Base-by-base conservation (phyloP, 2,329 filamentous ascomycete species). In the Xylaria sp. region DNA sequence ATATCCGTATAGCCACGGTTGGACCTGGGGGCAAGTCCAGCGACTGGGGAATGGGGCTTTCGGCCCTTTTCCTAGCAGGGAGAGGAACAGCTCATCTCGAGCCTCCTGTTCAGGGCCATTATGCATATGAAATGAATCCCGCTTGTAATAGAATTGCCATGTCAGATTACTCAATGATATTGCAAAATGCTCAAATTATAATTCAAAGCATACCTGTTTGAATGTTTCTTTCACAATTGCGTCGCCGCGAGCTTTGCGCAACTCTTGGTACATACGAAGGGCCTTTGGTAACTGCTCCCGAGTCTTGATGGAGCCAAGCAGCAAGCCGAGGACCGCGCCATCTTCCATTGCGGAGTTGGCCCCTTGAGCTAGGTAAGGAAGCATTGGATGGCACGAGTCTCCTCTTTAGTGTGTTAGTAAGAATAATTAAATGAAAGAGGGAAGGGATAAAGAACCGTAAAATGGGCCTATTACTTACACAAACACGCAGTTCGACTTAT, bases 271-370 rank as follows among this genome's bases (percentile, higher is more conserved):
- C 66, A 84, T 73, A 31, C 73, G 74, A 20, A 85, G 75, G 0
- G 80, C 83, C n/a, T 81, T 79, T 0, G 82, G 82, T 1, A 89
- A 67, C 33, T 86, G 82, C 0, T 83, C 80, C 56, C 81, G 84
- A 0, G 77, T 78, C 41, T 81, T 78, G 10, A 90, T 80, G 2
- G 84, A 81, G 0, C 85, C 84, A 0, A 92, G 79, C 1, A 92
- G 74, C 0, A 84, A 81, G 0, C 90, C 90, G 0, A 92, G 79
- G 0, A 91, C 89, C 0, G 90, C 89, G 0, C 90, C 90, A 62
- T 93, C 91, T 75, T 93, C 90, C 0, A 93, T 82, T 0, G 88
- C 86, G 0, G 86, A 89, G 75, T 91, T 91, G 15, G 90, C 90
- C 0, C 91, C 90, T 77, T 89, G 91, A 0, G 88, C 90, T 33